A percentile compares a stretch with the other conserved stretches of the same genome.
These are phyloP conservation scores for Suhomyces guaymorum DNA, from an alignment of 1,139 yeast species.

Conservation along the genomic window DNA sequence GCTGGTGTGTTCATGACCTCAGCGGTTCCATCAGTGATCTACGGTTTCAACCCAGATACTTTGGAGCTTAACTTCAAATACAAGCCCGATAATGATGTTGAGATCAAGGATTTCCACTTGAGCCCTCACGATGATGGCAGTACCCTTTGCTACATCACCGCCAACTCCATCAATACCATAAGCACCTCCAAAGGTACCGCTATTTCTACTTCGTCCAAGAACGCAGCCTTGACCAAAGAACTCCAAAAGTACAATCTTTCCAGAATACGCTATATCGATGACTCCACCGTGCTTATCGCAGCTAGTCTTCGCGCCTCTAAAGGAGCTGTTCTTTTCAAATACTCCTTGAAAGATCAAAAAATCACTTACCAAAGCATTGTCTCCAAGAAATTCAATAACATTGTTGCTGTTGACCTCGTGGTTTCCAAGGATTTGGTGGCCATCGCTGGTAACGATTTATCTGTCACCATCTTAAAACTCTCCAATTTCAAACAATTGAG, in stretches of 20 bases:
- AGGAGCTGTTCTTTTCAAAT: constrained; percentile 44
- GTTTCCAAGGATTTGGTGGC: constrained; percentile 54
- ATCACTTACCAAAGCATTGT: constrained; percentile 45
- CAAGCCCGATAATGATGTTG: constrained; percentile 25
- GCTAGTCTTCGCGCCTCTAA: constrained; percentile 48
- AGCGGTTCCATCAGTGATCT: constrained; percentile 56
- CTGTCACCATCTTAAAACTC: constrained; percentile 57
- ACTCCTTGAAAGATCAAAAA: constrained; percentile 43
- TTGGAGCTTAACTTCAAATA: constrained; percentile 47
- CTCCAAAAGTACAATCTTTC: constrained; percentile 46
- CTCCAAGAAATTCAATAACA: constrained; percentile 58
- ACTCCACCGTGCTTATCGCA: constrained; percentile 54
- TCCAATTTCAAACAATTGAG: constrained; percentile 53
- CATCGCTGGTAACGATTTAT: constrained; percentile 73
- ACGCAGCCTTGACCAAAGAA: constrained; percentile 23
- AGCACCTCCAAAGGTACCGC: constrained; percentile 47
- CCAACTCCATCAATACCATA: constrained; percentile 53
- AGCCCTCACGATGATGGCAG: constrained; percentile 48
- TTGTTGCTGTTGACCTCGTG: constrained; percentile 67
- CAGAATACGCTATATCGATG: constrained; percentile 60
- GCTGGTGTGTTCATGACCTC: constrained; percentile 68
- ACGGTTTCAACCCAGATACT: constrained; percentile 57
- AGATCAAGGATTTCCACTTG: constrained; percentile 39
- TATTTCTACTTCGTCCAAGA: constrained; percentile 33
- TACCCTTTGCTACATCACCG: constrained; percentile 58